Conservation (phyloP, 495 filamentous ascomycete genomes). For the Lasiosphaeria hispida region DNA sequence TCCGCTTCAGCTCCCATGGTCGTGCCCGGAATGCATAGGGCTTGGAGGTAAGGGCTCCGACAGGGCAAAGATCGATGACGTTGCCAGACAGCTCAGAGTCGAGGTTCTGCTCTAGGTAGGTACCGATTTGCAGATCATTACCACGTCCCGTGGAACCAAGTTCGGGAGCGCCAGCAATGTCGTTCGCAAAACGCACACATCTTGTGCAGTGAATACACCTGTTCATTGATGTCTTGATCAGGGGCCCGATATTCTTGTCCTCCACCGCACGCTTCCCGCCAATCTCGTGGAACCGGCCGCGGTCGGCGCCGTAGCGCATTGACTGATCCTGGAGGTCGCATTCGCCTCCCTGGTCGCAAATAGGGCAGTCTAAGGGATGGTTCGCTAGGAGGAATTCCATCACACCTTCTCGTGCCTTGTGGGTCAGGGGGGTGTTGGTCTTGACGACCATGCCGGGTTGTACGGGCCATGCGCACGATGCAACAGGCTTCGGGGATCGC, state of each 20-base stretch:
- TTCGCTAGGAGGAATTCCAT: constrained; percentile 99
- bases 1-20: constrained; percentile 92
- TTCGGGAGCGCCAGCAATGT: constrained; percentile 92
- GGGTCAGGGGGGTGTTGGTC: constrained; percentile 90
- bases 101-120: constrained; percentile 88
- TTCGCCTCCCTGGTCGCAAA: constrained; percentile 98
- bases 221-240: constrained; percentile 99
- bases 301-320: constrained; percentile 95
- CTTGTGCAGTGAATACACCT: constrained; percentile 98
- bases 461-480: constrained; percentile 98
- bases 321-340: constrained; percentile 99
- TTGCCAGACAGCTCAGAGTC: constrained; percentile 94
- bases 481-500: constrained; percentile 90
- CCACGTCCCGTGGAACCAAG: constrained; percentile 91
- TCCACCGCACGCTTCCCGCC: constrained; percentile 94
- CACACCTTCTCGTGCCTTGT: constrained; percentile 96
- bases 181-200: constrained; percentile 96
- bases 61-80: constrained; percentile 96
- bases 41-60: constrained; percentile 93
- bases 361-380: constrained; percentile 94
- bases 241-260: constrained; percentile 98
- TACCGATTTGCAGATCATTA: constrained; percentile 96
- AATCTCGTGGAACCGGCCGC: constrained; percentile 93
- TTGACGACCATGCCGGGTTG: constrained; percentile 98
- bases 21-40: constrained; percentile 96